Base-by-base conservation (phyloP, 306 rosid species). In the Sicyos baderoa region DNA sequence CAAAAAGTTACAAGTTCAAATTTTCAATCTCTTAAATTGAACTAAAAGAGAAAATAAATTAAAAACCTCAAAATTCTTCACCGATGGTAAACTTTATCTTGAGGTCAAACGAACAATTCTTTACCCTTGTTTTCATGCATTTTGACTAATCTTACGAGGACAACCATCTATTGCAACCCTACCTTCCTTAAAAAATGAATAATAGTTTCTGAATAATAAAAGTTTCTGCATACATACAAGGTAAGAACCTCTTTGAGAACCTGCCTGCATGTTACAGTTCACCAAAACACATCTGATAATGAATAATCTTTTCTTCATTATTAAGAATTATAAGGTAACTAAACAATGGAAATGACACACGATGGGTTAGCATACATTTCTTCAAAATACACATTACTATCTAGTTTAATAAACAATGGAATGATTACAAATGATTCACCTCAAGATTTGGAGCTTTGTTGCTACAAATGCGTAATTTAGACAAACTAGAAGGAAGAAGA, bases 341-440 rank as follows among this genome's bases (percentile, higher is more conserved):
- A 67, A 22, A 48, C 15, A 67, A 67, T 67, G 44, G 56, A 67
- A 67, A 23, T 3, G 56, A 48, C 44, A 49, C 53, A 67, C 12
- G 48, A 67, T 49, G 56, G 56, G 72, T 67, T 67, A 67, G 44
- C 57, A 67, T 67, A 67, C 16, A 67, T 67, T 47, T 66, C 40
- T 67, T 47, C 23, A 67, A 4, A 48, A 48, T 67, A 67, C 56
- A 48, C 56, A 66, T 23, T 8, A 15, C 72, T 22, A 21, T 25
- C 71, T 47, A 47, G 40, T 48, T 48, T 67, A 64, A 64, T 64
- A 67, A 67, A 23, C 72, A 67, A 67, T 67, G 42, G 56, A 67
- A 47, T 48, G 71, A 67, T 67, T 48, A 67, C 71, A 67, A 67
- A 45, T 67, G 56, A 48, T 67, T 47, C 72, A 67, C 56, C 72